Percentiles rank a stretch among this genome's conserved stretches.
phyloP scores from a whole-genome alignment of 495 filamentous ascomycete genomes.

The Aspergillus haitiensis region DNA sequence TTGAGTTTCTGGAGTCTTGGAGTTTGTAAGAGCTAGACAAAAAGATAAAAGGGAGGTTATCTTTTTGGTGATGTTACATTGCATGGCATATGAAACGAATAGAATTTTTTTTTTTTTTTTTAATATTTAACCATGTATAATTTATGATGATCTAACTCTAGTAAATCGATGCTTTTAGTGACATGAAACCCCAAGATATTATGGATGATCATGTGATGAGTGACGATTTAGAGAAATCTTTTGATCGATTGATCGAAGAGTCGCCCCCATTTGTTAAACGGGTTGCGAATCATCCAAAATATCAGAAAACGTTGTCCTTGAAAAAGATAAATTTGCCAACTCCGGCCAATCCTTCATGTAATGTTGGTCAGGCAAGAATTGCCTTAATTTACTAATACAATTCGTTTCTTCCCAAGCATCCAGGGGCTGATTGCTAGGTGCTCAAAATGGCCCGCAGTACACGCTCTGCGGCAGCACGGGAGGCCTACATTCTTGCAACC shows the following conservation, averaged over 20 bases:
- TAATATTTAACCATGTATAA: conserved; percentile 6
- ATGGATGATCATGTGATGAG: conserved; percentile 15
- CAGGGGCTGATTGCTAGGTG: neutral
- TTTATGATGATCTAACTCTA: conserved; percentile 2
- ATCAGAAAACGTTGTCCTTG: no score
- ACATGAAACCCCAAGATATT: neutral
- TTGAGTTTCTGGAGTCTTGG: conserved; percentile 28
- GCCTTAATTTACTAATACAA: no score
- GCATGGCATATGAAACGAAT: conserved; percentile 19
- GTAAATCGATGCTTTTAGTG: neutral
- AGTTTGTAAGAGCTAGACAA: conserved; percentile 27
- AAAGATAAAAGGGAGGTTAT: conserved; percentile 23
- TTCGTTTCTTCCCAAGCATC: neutral
- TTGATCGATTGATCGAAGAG: neutral
- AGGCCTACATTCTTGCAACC: conserved; percentile 23
- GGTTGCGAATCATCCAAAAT: no score
- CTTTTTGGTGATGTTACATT: conserved; percentile 20
- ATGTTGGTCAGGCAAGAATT: no score
- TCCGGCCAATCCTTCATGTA: no score
- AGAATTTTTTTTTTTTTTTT: conserved; percentile 12
- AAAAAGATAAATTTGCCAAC: no score
- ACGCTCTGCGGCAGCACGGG: conserved; percentile 25
- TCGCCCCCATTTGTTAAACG: neutral
- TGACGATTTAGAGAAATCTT: neutral
- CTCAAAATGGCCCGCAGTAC: conserved; percentile 25